A percentile compares a stretch with the other conserved stretches of the same genome.
Evolutionary conservation across 2,329 filamentous ascomycete species (phyloP).

Genomic region (Chalaropsis thielavioides): DNA sequence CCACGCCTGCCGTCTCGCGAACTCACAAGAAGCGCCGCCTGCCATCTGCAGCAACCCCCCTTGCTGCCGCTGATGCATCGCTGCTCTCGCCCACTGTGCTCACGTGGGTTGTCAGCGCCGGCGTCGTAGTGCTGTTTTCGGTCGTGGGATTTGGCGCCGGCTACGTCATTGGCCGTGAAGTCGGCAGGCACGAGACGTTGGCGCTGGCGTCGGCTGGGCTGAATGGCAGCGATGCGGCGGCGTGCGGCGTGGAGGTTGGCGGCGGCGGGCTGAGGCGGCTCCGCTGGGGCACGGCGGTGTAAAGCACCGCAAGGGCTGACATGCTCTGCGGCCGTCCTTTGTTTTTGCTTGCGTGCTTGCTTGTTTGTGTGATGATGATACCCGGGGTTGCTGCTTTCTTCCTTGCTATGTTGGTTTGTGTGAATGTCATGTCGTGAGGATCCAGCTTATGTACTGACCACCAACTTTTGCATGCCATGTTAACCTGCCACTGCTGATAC

Average conservation of each 20-base stretch:
- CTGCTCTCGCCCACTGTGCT: slow-evolving; percentile 45
- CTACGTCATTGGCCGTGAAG: slow-evolving; percentile 52
- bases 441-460: no score
- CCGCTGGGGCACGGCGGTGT: slow-evolving; percentile 37
- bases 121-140: slow-evolving; percentile 52
- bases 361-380: slow-evolving; percentile 10
- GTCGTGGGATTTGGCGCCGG: slow-evolving; percentile 56
- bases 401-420: background rate
- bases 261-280: slow-evolving; percentile 38
- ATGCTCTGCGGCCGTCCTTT: background rate
- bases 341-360: background rate
- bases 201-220: slow-evolving; percentile 29
- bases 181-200: slow-evolving; percentile 45
- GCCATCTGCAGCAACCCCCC: background rate
- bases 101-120: slow-evolving; percentile 51
- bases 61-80: slow-evolving; percentile 23
- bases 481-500: background rate
- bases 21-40: slow-evolving; percentile 43
- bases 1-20: background rate
- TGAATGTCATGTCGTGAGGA: background rate
- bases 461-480: no score
- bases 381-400: slow-evolving; percentile 2
- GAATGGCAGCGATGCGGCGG: slow-evolving; percentile 24
- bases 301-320: background rate
- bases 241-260: slow-evolving; percentile 40